phyloP scores from a whole-genome alignment of 2,329 filamentous ascomycete genomes.

The Phaeoacremonium minimum region DNA sequence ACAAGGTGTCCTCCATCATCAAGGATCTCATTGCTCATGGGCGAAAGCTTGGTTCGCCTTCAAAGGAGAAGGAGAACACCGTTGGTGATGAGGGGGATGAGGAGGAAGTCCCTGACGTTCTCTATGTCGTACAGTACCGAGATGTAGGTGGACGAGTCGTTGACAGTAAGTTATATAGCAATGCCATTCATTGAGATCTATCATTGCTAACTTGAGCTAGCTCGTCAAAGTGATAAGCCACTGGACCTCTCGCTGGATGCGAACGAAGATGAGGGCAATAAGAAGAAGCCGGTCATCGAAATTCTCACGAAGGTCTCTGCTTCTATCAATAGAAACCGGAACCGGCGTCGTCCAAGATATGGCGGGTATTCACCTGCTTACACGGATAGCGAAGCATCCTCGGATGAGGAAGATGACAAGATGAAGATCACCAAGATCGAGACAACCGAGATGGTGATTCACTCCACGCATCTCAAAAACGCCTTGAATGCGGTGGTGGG shows the following conservation, averaged over 20 bases:
- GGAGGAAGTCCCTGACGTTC: constrained; percentile 31
- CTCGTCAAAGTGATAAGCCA: constrained; percentile 29
- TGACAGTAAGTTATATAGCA: constrained; percentile 24
- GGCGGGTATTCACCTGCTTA: constrained; percentile 2
- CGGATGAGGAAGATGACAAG: constrained; percentile 15
- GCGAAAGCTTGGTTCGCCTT: constrained; percentile 8
- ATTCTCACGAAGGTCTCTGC: constrained; percentile 34
- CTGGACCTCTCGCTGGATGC: constrained; percentile 27
- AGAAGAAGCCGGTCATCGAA: constrained; percentile 33
- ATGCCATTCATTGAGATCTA: background rate
- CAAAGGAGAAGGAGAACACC: background rate
- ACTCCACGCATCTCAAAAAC: constrained; percentile 39
- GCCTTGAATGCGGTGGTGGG: constrained; percentile 41
- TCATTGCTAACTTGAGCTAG: constrained; percentile 19
- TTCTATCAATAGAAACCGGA: constrained; percentile 8
- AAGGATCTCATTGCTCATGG: constrained; percentile 2
- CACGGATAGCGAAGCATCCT: background rate
- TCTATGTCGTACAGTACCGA: constrained; percentile 36
- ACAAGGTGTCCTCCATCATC: background rate
- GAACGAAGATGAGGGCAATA: constrained; percentile 16
- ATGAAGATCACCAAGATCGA: constrained; percentile 21
- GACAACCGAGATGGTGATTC: constrained; percentile 34
- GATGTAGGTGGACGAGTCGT: constrained; percentile 24
- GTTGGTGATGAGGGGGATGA: too few relatives aligned
- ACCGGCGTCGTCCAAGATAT: too few relatives aligned